Base-by-base conservation (phyloP, 768 basidiomycete species). In the Calocybe indica region DNA sequence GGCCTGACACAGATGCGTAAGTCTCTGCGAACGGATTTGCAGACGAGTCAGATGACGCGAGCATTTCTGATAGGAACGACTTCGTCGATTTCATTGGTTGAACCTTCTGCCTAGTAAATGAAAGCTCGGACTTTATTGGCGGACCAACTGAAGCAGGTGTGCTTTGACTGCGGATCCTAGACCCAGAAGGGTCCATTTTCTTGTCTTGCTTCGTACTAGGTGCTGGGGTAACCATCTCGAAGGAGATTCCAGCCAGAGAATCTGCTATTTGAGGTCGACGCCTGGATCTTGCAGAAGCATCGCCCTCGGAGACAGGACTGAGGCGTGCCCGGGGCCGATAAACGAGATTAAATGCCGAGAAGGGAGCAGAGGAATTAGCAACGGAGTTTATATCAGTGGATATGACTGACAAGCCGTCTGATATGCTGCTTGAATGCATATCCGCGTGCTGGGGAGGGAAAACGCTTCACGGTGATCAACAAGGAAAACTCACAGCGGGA, bases 1-100 rank as follows among this genome's bases (percentile, higher is more conserved):
- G 82, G 0, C 91, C 88, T 0, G 89, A 85, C 22, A 93, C 88
- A 5, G 87, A 79, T 6, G 85, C 85, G 60, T 98, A 98, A 29
- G 88, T 66, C 56, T 93, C 85, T 5, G 85, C 75, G 63, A 94
- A 96, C 1, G 95, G 93, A 61, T 95, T 96, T 7, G 85, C 74
- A 10, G 79, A 72, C 35, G 76, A 70, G 6, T 74, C 74, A 2
- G 85, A 76, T 5, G 82, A 76, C 1, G 85, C 85, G 22, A 97
- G 75, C 71, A 90, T 81, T 1, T 83, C 69, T 0, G 88, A 82
- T 12, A 96, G 68, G 22, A 82, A 77, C 1, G 91, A 93, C 57
- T 71, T 73, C 7, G 62, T 69, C 0, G 75, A 65, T 29, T 63
- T 68, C 7, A 62, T 43, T 0, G 78, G 71, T 0, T 56, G 52